Percentiles rank a stretch among this genome's conserved stretches.
Conservation (phyloP, 2,329 filamentous ascomycete species). For the Pseudogymnoascus verrucosus region DNA sequence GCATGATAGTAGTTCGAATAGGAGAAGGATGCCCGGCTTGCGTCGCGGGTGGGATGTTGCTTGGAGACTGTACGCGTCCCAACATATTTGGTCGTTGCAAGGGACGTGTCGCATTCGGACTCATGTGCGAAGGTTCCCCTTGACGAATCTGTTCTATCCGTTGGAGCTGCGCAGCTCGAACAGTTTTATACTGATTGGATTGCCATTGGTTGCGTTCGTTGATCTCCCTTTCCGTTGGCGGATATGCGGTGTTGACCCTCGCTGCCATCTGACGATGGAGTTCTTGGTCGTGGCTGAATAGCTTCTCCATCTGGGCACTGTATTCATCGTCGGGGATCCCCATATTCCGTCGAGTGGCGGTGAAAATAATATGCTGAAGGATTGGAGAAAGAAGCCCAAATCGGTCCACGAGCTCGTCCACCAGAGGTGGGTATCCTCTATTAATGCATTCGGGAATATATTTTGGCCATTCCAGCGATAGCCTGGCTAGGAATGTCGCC, state of each 20-base stretch:
- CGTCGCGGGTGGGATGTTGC: background rate
- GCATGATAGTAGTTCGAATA: background rate
- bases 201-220: constrained; percentile 20
- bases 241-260: constrained; percentile 20
- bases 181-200: constrained; percentile 16
- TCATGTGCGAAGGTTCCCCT: background rate
- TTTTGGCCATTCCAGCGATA: constrained; percentile 35
- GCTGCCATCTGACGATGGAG: constrained; percentile 24
- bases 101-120: background rate
- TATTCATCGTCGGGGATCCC: constrained; percentile 30
- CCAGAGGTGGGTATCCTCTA: constrained; percentile 45
- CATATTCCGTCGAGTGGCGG: constrained; percentile 40
- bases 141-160: background rate
- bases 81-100: background rate
- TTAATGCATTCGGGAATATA: constrained; percentile 30
- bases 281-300: constrained; percentile 32
- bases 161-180: constrained; percentile 14
- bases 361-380: constrained; percentile 48
- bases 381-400: constrained; percentile 42
- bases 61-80: background rate
- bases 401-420: constrained; percentile 43
- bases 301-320: constrained; percentile 28
- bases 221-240: constrained; percentile 22
- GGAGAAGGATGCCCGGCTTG: background rate
- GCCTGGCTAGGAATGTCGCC: constrained; percentile 34